Conservation (phyloP, 2,329 filamentous ascomycete genomes). For the Gnomoniopsis smithogilvyi region DNA sequence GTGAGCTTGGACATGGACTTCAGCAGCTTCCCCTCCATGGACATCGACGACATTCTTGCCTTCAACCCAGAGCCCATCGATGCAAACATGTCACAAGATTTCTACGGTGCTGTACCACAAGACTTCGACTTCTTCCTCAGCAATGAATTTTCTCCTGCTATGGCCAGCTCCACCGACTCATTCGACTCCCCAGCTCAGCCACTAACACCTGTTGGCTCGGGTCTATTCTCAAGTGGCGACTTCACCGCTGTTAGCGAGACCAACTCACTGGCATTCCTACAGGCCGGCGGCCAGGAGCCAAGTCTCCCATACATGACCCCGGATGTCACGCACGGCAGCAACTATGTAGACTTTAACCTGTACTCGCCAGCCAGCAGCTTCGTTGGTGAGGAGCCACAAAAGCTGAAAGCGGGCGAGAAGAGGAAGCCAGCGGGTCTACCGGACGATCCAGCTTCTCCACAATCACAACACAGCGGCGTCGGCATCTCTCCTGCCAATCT, state of each 20-base stretch:
- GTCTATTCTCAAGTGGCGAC: constrained; percentile 11
- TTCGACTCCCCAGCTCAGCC: constrained; percentile 15
- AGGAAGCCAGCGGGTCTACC: neutral
- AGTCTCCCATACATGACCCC: constrained; percentile 40
- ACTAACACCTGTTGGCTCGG: constrained; percentile 11
- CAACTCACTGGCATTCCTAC: constrained; percentile 18
- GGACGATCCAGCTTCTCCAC: neutral
- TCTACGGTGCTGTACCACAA: constrained; percentile 9
- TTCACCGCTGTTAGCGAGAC: constrained; percentile 15
- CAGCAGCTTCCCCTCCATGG: neutral
- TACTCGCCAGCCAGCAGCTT: constrained; percentile 49
- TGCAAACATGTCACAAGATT: neutral
- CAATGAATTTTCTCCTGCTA: constrained; percentile 9
- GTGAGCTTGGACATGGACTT: neutral
- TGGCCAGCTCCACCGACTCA: constrained; percentile 10
- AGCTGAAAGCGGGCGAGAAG: constrained; percentile 20
- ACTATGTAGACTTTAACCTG: constrained; percentile 55
- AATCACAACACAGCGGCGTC: neutral
- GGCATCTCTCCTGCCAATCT: neutral
- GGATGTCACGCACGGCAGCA: constrained; percentile 29
- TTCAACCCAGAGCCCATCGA: constrained; percentile 10
- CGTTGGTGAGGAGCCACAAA: constrained; percentile 44
- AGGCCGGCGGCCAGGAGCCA: constrained; percentile 18
- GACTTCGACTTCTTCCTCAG: constrained; percentile 17
- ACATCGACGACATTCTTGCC: constrained; percentile 16